These are phyloP conservation scores for Epichloe sylvatica DNA, from an alignment of 2,329 filamentous ascomycete species.

Conservation along the genomic window DNA sequence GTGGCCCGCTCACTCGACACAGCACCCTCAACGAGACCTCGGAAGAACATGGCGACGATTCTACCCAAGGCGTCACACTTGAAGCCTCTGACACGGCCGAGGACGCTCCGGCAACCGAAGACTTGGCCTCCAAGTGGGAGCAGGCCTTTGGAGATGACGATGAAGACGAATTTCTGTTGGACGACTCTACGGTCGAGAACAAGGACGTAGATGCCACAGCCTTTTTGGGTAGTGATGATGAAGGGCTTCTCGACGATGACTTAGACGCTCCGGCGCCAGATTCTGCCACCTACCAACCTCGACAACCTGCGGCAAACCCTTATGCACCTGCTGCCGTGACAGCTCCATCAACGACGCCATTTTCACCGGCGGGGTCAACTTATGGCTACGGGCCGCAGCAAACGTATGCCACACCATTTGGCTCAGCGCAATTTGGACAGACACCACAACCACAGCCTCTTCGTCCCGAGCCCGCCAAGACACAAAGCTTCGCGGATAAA, in stretches of 20 bases:
- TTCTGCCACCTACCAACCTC: slow-evolving; percentile 6
- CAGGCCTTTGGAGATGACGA: slow-evolving; percentile 68
- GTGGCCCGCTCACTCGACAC: slow-evolving; percentile 17
- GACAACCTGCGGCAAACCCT: slow-evolving; percentile 9
- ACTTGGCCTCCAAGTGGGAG: slow-evolving; percentile 70
- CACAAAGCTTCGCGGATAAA: slow-evolving; percentile 81
- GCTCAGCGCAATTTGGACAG: slow-evolving; percentile 22
- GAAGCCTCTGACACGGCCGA: slow-evolving; percentile 5
- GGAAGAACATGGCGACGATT: slow-evolving; percentile 14
- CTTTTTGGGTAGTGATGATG: slow-evolving; percentile 71
- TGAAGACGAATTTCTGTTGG: slow-evolving; percentile 49
- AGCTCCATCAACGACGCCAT: slow-evolving; percentile 10
- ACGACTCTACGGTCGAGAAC: slow-evolving; percentile 33
- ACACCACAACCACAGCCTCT: slow-evolving; percentile 20
- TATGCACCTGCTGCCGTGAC: slow-evolving; percentile 15
- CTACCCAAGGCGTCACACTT: slow-evolving; percentile 6
- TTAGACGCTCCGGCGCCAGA: slow-evolving; percentile 28
- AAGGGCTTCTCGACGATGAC: slow-evolving; percentile 65
- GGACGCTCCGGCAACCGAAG: slow-evolving; percentile 31
- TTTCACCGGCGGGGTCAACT: slow-evolving; percentile 10
- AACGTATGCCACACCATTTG: slow-evolving; percentile 11
- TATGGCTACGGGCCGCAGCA: slow-evolving; percentile 12
- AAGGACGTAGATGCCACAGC: slow-evolving; percentile 44
- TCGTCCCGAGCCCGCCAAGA: slow-evolving; percentile 37
- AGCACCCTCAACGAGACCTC: slow-evolving; percentile 19